A percentile compares a stretch with the other conserved stretches of the same genome.
Conservation (phyloP, 2,329 filamentous ascomycete genomes). For the Fusarium anguioides region DNA sequence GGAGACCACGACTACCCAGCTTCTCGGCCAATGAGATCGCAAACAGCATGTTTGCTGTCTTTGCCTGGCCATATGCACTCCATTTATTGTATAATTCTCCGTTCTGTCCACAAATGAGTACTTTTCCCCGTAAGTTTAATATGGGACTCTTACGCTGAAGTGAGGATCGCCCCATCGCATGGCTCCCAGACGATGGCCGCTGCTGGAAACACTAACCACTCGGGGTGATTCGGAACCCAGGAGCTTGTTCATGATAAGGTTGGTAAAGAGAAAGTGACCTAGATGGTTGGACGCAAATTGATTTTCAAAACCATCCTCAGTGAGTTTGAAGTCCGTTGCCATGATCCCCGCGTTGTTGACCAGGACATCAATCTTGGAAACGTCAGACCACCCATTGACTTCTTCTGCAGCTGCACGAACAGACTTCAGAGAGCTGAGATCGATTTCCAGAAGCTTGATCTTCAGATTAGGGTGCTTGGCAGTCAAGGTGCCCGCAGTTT, state of each 20-base stretch:
- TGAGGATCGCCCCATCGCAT: slow-evolving; percentile 17
- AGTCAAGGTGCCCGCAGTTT: slow-evolving; percentile 2
- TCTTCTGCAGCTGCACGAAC: not conserved
- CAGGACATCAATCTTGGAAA: slow-evolving; percentile 3
- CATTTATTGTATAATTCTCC: slow-evolving; percentile 14
- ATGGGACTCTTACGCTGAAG: not conserved
- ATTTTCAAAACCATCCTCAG: slow-evolving; percentile 8
- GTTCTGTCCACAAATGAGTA: not conserved
- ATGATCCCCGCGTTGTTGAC: slow-evolving; percentile 15
- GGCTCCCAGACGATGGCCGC: not conserved
- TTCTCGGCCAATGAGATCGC: slow-evolving; percentile 32
- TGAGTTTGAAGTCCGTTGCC: slow-evolving; percentile 13
- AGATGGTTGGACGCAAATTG: slow-evolving; percentile 22
- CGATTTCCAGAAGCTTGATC: not conserved
- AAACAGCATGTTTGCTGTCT: slow-evolving; percentile 25
- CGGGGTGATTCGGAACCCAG: slow-evolving; percentile 2
- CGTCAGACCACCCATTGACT: slow-evolving; percentile 1
- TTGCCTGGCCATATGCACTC: slow-evolving; percentile 20
- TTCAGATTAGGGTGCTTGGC: not conserved
- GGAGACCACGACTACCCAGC: slow-evolving; percentile 10
- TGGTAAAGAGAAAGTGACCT: slow-evolving; percentile 17
- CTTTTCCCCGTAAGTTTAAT: rapidly evolving
- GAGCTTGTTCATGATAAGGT: not conserved
- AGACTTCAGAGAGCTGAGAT: slow-evolving; percentile 5
- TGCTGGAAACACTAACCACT: slow-evolving; percentile 15